Conservation (phyloP, 345 rosid genomes). For the Eutrema yunnanense region DNA sequence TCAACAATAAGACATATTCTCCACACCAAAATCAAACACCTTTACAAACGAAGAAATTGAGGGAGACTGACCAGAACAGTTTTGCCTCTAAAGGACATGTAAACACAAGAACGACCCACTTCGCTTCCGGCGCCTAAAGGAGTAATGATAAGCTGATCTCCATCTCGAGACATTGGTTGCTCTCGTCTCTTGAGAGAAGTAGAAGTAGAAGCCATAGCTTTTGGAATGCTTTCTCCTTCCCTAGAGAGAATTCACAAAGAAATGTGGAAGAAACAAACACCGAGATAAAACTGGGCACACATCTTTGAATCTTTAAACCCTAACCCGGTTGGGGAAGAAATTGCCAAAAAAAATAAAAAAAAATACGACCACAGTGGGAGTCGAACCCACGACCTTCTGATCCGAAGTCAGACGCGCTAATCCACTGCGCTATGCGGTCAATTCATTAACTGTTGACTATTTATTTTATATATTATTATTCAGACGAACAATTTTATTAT, state of each 20-base stretch:
- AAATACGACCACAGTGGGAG: slow-evolving; percentile 68
- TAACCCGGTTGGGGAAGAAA: neutral
- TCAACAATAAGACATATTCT: neutral
- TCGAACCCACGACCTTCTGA: slow-evolving; percentile 93
- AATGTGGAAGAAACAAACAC: neutral
- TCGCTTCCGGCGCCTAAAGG: slow-evolving; percentile 94
- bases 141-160: slow-evolving; percentile 66
- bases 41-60: neutral
- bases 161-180: slow-evolving; percentile 52
- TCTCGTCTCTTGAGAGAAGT: slow-evolving; percentile 67
- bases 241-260: neutral
- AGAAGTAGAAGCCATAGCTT: slow-evolving; percentile 35
- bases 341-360: neutral
- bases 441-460: neutral
- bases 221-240: neutral
- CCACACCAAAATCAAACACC: neutral
- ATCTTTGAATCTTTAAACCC: slow-evolving; percentile 6
- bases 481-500: neutral
- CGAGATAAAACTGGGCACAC: neutral
- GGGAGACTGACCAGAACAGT: slow-evolving; percentile 46
- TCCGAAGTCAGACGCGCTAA: slow-evolving; percentile 99
- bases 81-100: slow-evolving; percentile 88
- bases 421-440: slow-evolving; percentile 96
- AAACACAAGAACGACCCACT: slow-evolving; percentile 90
- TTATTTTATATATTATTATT: too few species aligned